A percentile compares a stretch with the other conserved stretches of the same genome.
These are phyloP conservation scores for Cryptococcus floricola DNA, from an alignment of 1,284 basidiomycete species.

Conservation along the genomic window DNA sequence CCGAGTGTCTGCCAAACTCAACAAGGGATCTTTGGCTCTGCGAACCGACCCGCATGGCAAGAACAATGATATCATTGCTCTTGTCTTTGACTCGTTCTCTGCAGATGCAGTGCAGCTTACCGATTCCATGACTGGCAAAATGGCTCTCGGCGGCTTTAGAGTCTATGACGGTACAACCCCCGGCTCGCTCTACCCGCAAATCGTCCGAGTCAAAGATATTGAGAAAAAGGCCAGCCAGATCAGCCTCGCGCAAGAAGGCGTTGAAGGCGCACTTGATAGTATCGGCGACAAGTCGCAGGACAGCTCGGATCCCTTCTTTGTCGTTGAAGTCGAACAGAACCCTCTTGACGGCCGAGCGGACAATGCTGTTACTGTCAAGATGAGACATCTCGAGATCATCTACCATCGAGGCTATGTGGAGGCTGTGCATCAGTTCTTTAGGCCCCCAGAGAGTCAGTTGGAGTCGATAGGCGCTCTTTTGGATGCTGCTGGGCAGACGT, in stretches of 20 bases:
- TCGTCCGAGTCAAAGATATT: slow-evolving; percentile 79
- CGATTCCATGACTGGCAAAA: slow-evolving; percentile 75
- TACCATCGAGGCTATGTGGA: slow-evolving; percentile 95
- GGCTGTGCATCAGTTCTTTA: slow-evolving; percentile 87
- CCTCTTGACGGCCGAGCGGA: slow-evolving; percentile 92
- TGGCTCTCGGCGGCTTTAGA: slow-evolving; percentile 82
- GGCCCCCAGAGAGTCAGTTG: slow-evolving; percentile 88
- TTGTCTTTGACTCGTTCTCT: slow-evolving; percentile 84
- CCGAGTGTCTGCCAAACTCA: slow-evolving; percentile 71
- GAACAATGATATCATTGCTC: slow-evolving; percentile 70
- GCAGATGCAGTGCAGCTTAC: slow-evolving; percentile 81
- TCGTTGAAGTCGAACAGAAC: slow-evolving; percentile 85
- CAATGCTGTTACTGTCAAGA: slow-evolving; percentile 79
- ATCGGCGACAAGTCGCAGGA: slow-evolving; percentile 41
- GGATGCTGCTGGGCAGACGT: slow-evolving; percentile 88
- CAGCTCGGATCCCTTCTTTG: slow-evolving; percentile 76
- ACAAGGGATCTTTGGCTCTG: slow-evolving; percentile 81
- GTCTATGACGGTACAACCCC: slow-evolving; percentile 88
- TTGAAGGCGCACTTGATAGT: slow-evolving; percentile 33
- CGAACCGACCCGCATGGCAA: slow-evolving; percentile 63
- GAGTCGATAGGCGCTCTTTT: slow-evolving; percentile 88
- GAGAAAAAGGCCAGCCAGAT: slow-evolving; percentile 27
- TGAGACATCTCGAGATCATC: slow-evolving; percentile 97
- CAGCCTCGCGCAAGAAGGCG: slow-evolving; percentile 30
- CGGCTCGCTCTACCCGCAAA: slow-evolving; percentile 80